These are phyloP conservation scores for Lolium rigidum DNA, from an alignment of 176 grass and related monocot species.

Conservation along the genomic window DNA sequence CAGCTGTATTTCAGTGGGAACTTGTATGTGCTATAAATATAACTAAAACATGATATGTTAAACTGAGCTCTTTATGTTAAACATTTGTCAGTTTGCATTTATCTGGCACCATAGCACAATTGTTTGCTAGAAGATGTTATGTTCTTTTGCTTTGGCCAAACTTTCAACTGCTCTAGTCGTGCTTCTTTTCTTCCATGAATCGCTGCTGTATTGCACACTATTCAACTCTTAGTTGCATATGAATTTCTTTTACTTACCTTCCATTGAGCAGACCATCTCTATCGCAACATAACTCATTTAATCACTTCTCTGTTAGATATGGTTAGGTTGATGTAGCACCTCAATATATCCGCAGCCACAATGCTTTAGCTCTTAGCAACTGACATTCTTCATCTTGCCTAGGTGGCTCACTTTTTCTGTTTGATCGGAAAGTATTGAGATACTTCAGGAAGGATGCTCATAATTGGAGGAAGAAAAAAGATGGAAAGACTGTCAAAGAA, in stretches of 20 bases:
- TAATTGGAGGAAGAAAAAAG: slow-evolving; percentile 96
- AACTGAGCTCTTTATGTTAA: background rate
- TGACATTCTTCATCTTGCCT: slow-evolving; percentile 37
- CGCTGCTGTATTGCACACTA: background rate
- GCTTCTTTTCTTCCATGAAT: background rate
- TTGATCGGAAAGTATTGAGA: slow-evolving; percentile 96
- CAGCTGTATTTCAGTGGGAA: slow-evolving; percentile 8
- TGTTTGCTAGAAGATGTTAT: background rate
- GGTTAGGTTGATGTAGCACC: slow-evolving; percentile 21
- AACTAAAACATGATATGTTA: background rate
- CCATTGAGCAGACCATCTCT: background rate
- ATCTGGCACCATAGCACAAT: background rate
- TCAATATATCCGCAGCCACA: background rate
- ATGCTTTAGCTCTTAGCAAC: slow-evolving; percentile 12
- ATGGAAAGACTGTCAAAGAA: slow-evolving; percentile 96
- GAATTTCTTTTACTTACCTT: background rate
- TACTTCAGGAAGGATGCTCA: slow-evolving; percentile 97
- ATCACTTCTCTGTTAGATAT: background rate
- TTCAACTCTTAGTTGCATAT: background rate
- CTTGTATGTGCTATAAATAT: slow-evolving; percentile 5
- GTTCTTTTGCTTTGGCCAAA: background rate
- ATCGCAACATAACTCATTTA: slow-evolving; percentile 19
- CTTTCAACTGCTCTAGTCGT: background rate
- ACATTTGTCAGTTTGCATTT: background rate
- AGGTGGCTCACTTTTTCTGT: slow-evolving; percentile 97